These are phyloP conservation scores for Rhexocercosporidium sp. DNA, from an alignment of 2,329 filamentous ascomycete species.

Conservation along the genomic window DNA sequence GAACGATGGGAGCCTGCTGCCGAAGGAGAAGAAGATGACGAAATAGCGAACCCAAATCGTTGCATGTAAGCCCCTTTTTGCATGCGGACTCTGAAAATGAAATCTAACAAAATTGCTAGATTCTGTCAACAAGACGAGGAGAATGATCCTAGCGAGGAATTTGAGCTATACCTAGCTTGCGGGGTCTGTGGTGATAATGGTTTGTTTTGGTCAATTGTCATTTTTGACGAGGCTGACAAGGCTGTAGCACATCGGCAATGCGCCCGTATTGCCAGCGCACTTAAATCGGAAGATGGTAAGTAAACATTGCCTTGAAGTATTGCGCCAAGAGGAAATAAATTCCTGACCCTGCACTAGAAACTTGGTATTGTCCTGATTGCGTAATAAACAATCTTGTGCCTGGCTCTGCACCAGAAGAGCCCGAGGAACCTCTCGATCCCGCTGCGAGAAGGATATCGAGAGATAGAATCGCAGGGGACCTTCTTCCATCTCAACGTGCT, in stretches of 20 bases:
- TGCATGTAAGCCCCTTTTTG: constrained; percentile 63
- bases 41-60: constrained; percentile 56
- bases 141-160: constrained; percentile 80
- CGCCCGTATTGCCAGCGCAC: constrained; percentile 72
- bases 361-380: constrained; percentile 65
- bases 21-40: constrained; percentile 61
- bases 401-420: constrained; percentile 34
- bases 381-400: constrained; percentile 54
- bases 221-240: constrained; percentile 47
- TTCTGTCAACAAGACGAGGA: constrained; percentile 87
- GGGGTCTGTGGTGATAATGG: constrained; percentile 80
- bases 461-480: constrained; percentile 71
- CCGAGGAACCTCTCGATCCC: constrained; percentile 40
- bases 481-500: constrained; percentile 69
- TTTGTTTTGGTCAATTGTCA: constrained; percentile 54
- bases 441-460: constrained; percentile 59
- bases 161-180: constrained; percentile 79
- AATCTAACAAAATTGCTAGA: constrained; percentile 53
- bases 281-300: constrained; percentile 69
- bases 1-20: constrained; percentile 58
- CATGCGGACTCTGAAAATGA: not conserved
- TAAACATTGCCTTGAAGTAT: constrained; percentile 24
- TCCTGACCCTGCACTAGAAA: constrained; percentile 48
- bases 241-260: constrained; percentile 87
- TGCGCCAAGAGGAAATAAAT: constrained; percentile 9